These are phyloP conservation scores for Crithidia fasciculata DNA, from an alignment of 208 protist species.

Conservation along the genomic window DNA sequence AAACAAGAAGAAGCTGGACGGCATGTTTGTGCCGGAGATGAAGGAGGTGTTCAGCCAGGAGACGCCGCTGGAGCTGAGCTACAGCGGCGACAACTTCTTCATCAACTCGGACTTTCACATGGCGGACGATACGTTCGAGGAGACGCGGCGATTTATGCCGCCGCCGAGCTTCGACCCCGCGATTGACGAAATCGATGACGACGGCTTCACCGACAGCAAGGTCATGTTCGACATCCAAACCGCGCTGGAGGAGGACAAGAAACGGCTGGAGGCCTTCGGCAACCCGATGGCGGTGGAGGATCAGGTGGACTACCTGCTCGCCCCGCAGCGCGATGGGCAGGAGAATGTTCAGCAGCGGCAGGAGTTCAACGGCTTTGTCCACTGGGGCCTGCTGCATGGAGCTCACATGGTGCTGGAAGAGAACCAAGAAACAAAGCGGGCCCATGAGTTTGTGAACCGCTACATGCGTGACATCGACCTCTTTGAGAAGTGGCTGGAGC, in stretches of 20 bases:
- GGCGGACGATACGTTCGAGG: slow-evolving; percentile 78
- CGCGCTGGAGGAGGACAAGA: slow-evolving; percentile 84
- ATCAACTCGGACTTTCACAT: slow-evolving; percentile 76
- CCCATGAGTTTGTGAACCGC: slow-evolving; percentile 90
- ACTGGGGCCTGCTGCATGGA: slow-evolving; percentile 88
- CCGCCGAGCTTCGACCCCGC: slow-evolving; percentile 86
- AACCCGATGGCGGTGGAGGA: slow-evolving; percentile 89
- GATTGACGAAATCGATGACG: slow-evolving; percentile 85
- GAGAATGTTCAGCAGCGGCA: slow-evolving; percentile 84
- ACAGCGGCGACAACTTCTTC: slow-evolving; percentile 79
- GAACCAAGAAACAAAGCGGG: slow-evolving; percentile 85
- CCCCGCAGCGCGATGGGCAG: slow-evolving; percentile 81
- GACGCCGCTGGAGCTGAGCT: slow-evolving; percentile 75
- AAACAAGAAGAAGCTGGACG: slow-evolving; percentile 80
- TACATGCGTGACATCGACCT: slow-evolving; percentile 92
- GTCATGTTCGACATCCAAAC: slow-evolving; percentile 88
- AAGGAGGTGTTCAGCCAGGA: slow-evolving; percentile 66
- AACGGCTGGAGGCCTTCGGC: slow-evolving; percentile 86
- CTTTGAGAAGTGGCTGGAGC: slow-evolving; percentile 91
- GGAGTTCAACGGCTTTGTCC: slow-evolving; percentile 91
- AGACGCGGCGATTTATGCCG: slow-evolving; percentile 76
- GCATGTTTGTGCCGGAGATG: slow-evolving; percentile 87
- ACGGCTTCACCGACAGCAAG: slow-evolving; percentile 76
- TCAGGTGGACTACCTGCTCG: slow-evolving; percentile 84
- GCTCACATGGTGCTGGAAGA: slow-evolving; percentile 88